A percentile compares a stretch with the other conserved stretches of the same genome.
Evolutionary conservation across 352 stramenopile genomes (phyloP).

Genomic region (Pythium dissimile): DNA sequence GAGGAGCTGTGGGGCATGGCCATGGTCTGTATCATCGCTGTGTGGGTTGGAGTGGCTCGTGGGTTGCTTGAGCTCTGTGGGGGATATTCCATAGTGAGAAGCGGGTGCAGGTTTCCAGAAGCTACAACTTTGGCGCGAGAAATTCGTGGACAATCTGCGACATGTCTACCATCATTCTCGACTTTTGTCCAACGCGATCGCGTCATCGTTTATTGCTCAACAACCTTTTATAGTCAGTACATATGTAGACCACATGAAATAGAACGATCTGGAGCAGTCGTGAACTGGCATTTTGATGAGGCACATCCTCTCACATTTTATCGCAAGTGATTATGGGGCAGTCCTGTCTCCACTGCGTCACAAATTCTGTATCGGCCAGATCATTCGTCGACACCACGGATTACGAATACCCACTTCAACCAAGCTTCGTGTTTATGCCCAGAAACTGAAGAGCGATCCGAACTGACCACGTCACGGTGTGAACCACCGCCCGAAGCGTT

Average conservation of each 20-base stretch:
- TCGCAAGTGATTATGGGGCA: no score
- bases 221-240: neutral
- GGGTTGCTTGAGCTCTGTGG: neutral
- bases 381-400: no score
- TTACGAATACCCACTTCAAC: no score
- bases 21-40: constrained; percentile 15
- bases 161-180: constrained; percentile 7
- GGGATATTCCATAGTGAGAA: constrained; percentile 17
- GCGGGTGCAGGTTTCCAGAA: neutral
- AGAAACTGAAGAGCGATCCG: no score
- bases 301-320: no score
- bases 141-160: constrained; percentile 4
- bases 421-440: no score
- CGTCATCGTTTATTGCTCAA: neutral
- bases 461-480: no score
- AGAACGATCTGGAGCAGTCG: constrained; percentile 11
- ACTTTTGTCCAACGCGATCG: neutral
- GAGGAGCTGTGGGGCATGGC: constrained; percentile 5
- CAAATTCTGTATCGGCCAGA: no score
- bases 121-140: neutral
- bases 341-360: no score
- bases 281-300: no score
- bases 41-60: neutral
- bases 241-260: constrained; percentile 1
- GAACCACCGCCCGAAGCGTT: no score